Conservation (phyloP, 495 filamentous ascomycete species). For the Parmelia sp. region DNA sequence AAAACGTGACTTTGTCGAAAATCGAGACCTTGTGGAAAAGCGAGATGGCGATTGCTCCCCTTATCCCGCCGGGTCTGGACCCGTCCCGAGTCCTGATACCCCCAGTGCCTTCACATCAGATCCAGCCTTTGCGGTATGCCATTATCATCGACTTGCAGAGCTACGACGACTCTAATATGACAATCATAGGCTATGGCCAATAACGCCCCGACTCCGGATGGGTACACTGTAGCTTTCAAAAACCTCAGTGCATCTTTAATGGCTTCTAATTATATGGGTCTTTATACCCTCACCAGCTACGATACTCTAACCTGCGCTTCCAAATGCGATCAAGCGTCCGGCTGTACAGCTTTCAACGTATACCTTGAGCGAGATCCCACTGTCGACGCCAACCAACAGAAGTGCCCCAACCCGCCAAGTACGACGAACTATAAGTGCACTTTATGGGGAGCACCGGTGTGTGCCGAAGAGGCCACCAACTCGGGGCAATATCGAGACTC, state of each 20-base stretch:
- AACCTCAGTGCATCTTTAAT: constrained; percentile 33
- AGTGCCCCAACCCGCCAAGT: constrained; percentile 40
- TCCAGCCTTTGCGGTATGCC: not conserved
- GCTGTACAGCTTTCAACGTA: constrained; percentile 44
- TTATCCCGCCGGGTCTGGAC: not conserved
- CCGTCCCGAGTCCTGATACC: not conserved
- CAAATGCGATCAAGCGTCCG: constrained; percentile 27
- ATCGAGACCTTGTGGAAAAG: constrained; percentile 3
- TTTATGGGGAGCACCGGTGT: constrained; percentile 40
- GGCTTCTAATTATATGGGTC: constrained; percentile 39
- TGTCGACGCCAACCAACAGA: constrained; percentile 28
- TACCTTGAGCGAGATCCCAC: constrained; percentile 45
- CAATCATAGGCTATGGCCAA: not conserved
- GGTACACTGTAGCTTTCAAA: constrained; percentile 36
- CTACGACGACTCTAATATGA: not conserved
- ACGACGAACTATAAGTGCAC: constrained; percentile 50
- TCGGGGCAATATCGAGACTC: too few species aligned
- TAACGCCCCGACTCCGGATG: constrained; percentile 26
- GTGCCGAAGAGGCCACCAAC: constrained; percentile 32
- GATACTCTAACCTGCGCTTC: constrained; percentile 35
- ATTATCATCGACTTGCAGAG: not conserved
- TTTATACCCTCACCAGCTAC: constrained; percentile 35
- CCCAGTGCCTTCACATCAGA: not conserved
- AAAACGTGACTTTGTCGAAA: too few species aligned
- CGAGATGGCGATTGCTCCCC: constrained; percentile 5